These are phyloP conservation scores for Trichoderma sp. DNA, from an alignment of 2,329 filamentous ascomycete species.

Conservation along the genomic window DNA sequence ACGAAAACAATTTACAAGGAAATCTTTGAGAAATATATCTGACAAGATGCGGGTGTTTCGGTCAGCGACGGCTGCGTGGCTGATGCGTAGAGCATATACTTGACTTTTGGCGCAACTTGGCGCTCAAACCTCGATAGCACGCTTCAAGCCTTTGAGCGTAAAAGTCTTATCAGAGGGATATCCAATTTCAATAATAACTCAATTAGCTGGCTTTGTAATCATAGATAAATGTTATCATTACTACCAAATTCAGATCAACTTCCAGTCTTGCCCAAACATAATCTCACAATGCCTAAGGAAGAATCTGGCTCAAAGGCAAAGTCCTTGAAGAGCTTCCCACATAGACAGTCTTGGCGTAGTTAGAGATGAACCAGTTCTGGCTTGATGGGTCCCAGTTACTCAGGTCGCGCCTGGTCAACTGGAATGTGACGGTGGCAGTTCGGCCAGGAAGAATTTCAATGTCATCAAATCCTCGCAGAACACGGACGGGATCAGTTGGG, in stretches of 20 bases:
- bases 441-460: slow-evolving; percentile 5
- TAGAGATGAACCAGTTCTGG: slow-evolving; percentile 1
- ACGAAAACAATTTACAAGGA: too few species aligned
- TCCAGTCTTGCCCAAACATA: background rate
- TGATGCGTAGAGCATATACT: too few species aligned
- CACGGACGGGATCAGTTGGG: slow-evolving; percentile 1
- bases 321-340: slow-evolving; percentile 7
- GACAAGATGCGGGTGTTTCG: too few species aligned
- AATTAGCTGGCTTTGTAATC: too few species aligned
- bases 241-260: background rate
- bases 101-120: too few species aligned
- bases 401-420: slow-evolving; percentile 2
- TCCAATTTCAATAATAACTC: too few species aligned
- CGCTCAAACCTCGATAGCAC: too few species aligned
- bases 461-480: slow-evolving; percentile 1
- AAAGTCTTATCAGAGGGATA: too few species aligned
- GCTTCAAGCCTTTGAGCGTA: too few species aligned
- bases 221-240: background rate
- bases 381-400: background rate
- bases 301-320: background rate
- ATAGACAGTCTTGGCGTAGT: background rate
- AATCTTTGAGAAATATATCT: too few species aligned
- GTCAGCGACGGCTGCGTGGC: too few species aligned
- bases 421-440: slow-evolving; percentile 1
- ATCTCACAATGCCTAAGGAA: background rate